Percentiles rank a stretch among this genome's conserved stretches.
These are phyloP conservation scores for Umbelopsis isabellina DNA, from an alignment of 192 early-diverging fungal species.

Conservation along the genomic window DNA sequence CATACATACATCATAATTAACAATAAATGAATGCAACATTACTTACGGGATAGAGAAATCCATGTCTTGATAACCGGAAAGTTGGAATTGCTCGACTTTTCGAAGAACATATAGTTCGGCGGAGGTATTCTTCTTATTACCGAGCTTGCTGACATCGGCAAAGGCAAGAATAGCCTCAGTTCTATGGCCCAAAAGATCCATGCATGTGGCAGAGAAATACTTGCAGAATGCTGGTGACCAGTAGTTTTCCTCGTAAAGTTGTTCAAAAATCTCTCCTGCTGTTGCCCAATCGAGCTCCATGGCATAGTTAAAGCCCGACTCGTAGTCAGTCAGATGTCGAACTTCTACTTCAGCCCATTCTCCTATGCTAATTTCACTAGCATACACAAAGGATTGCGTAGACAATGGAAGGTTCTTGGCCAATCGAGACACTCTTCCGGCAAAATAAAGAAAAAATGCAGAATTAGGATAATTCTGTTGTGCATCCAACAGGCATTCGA, in stretches of 20 bases:
- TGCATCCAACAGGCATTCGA: constrained; percentile 41
- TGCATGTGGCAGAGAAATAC: constrained; percentile 52
- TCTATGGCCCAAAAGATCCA: constrained; percentile 65
- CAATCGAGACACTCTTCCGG: constrained; percentile 39
- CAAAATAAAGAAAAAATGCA: constrained; percentile 43
- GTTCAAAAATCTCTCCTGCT: constrained; percentile 18
- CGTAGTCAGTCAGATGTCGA: constrained; percentile 29
- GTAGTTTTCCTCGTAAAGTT: constrained; percentile 41
- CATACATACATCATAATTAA: too few relatives aligned
- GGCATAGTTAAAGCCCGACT: constrained; percentile 38
- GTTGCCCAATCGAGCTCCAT: constrained; percentile 38
- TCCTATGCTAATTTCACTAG: constrained; percentile 33
- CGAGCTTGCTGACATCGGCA: constrained; percentile 46
- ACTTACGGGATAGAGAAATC: constrained; percentile 25
- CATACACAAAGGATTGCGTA: constrained; percentile 41
- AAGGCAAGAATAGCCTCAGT: constrained; percentile 76
- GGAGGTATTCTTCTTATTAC: constrained; percentile 49
- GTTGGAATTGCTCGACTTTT: constrained; percentile 52
- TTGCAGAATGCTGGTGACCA: constrained; percentile 54
- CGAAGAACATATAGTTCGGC: constrained; percentile 56
- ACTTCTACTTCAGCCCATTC: constrained; percentile 41
- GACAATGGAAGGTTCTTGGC: constrained; percentile 39
- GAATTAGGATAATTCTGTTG: constrained; percentile 42
- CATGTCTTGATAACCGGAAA: constrained; percentile 45
- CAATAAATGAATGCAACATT: neutral